phyloP scores from a whole-genome alignment of 768 basidiomycete species.

The Cyathus striatus region DNA sequence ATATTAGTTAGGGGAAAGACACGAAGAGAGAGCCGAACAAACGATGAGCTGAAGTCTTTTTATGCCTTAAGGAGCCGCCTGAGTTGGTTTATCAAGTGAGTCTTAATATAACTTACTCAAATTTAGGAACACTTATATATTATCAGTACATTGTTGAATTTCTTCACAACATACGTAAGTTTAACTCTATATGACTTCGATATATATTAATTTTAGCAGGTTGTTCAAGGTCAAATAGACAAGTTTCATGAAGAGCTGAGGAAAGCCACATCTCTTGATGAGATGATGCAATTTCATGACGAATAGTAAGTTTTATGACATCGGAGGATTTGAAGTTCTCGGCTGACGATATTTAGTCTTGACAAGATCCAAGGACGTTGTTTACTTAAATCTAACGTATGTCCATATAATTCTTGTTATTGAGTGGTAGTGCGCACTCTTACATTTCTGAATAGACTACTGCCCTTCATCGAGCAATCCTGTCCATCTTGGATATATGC shows the following conservation, averaged over 20 bases:
- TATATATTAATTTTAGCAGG: conserved; percentile 32
- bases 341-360: conserved; percentile 34
- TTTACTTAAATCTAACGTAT: conserved; percentile 57
- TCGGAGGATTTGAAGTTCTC: background rate
- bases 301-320: conserved; percentile 69
- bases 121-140: background rate
- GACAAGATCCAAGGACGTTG: conserved; percentile 57
- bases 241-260: conserved; percentile 55
- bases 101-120: too few species aligned
- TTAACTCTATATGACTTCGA: background rate
- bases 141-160: conserved; percentile 57
- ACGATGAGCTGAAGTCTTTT: conserved; percentile 58
- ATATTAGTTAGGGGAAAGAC: conserved; percentile 55
- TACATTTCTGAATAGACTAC: conserved; percentile 40
- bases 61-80: conserved; percentile 73
- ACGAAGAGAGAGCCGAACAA: conserved; percentile 23
- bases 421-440: background rate
- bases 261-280: conserved; percentile 61
- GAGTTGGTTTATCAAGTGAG: conserved; percentile 84
- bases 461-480: conserved; percentile 57
- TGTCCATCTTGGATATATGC: conserved; percentile 70
- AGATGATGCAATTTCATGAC: conserved; percentile 66
- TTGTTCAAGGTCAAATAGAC: conserved; percentile 58
- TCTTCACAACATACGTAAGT: conserved; percentile 68
- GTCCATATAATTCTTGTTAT: conserved; percentile 2